Base-by-base conservation (phyloP, 2,329 filamentous ascomycete species). In the Lasiodiplodia citricola region DNA sequence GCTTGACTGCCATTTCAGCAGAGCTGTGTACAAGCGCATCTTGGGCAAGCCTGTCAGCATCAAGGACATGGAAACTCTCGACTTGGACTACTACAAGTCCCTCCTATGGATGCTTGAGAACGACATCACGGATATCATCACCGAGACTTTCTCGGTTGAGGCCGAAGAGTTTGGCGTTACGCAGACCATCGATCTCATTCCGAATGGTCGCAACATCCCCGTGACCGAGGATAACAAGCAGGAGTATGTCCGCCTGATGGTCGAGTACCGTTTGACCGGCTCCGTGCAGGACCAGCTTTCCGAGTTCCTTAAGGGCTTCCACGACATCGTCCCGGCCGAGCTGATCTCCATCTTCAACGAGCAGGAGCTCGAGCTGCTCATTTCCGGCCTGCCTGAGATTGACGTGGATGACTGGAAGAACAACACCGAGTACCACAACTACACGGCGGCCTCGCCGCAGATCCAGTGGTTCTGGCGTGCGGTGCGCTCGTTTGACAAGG, bases 401-500 rank as follows among this genome's bases (percentile, higher is more conserved):
- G 95, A 99, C 74, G 89, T 98, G 51, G 96, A 99, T 76, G 96
- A 99, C 82, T 99, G 96, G 96, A 97, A 97, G 87, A 94, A 92
- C 82, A 97, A 97, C 81, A 97, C 95, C 2, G 96, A 99, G 78
- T 98, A 99, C 75, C 95, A 98, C 82, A 98, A 98, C 81, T 99
- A 99, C 83, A 93, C 89, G 4, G 91, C 93, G 38, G 95, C 94
- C 0, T 97, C 96, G 3, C 92, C 93, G 55, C 96, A 99, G 79
- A 97, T 99, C 70, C 94, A 98, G 80, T 99, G 96, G 96, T 99
- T 99, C 88, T 99, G 96, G 96, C 91, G 96, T 76, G 96, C 96
- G 31, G 90, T 99, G 54, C 91, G 96, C 74, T 97, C 94, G 4
- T 99, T 97, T 77, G 96, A 98, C 84, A 98, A 98, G 83, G 96